Conservation (phyloP, 768 basidiomycete genomes). For the Hypholoma sublateritium region DNA sequence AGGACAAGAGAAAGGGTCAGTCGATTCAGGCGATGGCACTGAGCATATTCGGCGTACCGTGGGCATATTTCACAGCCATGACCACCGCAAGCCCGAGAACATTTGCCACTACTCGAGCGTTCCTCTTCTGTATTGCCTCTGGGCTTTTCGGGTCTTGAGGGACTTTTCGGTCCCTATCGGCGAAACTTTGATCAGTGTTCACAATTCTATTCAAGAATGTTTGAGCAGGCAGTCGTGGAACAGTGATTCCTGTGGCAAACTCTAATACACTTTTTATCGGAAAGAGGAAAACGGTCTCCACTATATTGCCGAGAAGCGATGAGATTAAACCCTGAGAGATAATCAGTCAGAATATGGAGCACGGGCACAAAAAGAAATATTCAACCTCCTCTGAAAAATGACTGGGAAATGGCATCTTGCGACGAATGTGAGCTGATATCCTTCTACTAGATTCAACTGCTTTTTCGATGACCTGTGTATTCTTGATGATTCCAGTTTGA, state of each 20-base stretch:
- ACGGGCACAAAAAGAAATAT: too few relatives aligned
- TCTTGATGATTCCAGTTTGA: too few relatives aligned
- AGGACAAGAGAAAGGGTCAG: background rate
- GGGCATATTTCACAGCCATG: constrained; percentile 21
- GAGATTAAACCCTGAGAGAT: too few relatives aligned
- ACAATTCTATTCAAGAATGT: constrained; percentile 19
- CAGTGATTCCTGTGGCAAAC: constrained; percentile 1
- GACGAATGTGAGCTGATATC: too few relatives aligned
- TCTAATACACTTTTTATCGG: background rate
- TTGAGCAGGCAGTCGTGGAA: constrained; percentile 12
- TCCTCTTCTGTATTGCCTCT: background rate
- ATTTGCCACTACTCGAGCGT: constrained; percentile 4
- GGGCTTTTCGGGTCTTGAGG: background rate
- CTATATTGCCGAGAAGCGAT: background rate
- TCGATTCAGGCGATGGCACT: background rate
- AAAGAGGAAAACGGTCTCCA: background rate
- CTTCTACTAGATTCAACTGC: too few relatives aligned
- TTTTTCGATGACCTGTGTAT: too few relatives aligned
- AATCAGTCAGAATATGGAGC: too few relatives aligned
- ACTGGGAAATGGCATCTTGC: too few relatives aligned
- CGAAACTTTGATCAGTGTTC: constrained; percentile 10
- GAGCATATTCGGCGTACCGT: constrained; percentile 13
- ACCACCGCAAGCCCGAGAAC: constrained; percentile 18
- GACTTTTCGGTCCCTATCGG: background rate
- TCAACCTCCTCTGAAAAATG: too few relatives aligned